Base-by-base conservation (phyloP, 768 basidiomycete species). In the Lanmaoa pseudosensibilis region DNA sequence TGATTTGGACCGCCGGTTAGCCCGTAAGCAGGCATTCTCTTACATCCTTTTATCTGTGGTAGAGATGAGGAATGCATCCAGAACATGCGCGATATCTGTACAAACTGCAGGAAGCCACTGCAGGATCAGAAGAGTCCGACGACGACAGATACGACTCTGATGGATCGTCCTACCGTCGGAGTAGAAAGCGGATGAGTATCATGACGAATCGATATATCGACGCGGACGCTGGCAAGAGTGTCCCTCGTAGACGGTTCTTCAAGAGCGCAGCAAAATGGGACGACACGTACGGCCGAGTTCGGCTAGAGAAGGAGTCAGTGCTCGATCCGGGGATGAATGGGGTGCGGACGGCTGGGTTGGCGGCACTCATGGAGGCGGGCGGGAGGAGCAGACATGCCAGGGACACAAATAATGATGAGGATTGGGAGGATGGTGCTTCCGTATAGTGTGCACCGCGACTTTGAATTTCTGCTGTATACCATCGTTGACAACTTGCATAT, bases 51-150 rank as follows among this genome's bases (percentile, higher is more conserved):
- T 32, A 8, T 19, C 15, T 38, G 15, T 13, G 9, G 49, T 13
- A 3, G 23, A 43, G 5, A 44, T 53, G 43, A 63, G 11, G 47
- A 23, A 44, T 8, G 37, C 23, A 4, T 25, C 0, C 67, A 90
- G 88, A 87, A 71, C 85, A 89, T 48, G 77, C 83, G 10, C 79
- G 83, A 50, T 86, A 85, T 62, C 77, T 89, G 12, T 88, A 87
- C 65, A 76, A 76, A 21, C 71, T 84, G 0, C 85, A 83, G 66
- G 83, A 79, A 30, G 74, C 77, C 9, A 76, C 78, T 46, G 76
- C 76, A 7, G 69, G 73, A 8, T 77, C 76, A 0, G 79, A 81
- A 44, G 80, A 80, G 27, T 81, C 81, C 0, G 75, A 77, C n/a
- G 75, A 76, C 21, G 79, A 81, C 30, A 70, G 73, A 2, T 70